A percentile compares a stretch with the other conserved stretches of the same genome.
These are phyloP conservation scores for Lepiota brunneoincarnata DNA, from an alignment of 768 basidiomycete genomes.

Conservation along the genomic window DNA sequence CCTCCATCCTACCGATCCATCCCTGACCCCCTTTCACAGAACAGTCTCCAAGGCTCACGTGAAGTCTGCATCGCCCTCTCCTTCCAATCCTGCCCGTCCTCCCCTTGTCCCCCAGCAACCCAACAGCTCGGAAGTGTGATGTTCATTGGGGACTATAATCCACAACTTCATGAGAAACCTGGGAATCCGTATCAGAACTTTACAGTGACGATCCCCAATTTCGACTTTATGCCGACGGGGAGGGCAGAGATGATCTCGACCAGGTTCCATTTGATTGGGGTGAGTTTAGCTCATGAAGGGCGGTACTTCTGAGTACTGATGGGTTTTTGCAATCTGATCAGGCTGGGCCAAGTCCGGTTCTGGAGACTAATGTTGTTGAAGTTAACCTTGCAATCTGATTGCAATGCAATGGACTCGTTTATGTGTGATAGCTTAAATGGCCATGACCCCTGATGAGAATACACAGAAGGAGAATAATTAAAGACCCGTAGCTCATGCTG, in stretches of 20 bases:
- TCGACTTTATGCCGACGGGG: conserved; percentile 17
- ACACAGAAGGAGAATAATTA: too few species aligned
- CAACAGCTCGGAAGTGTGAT: conserved; percentile 27
- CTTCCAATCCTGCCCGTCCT: conserved; percentile 22
- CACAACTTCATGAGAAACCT: conserved; percentile 16
- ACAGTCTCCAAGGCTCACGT: conserved; percentile 20
- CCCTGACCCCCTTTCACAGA: conserved; percentile 7
- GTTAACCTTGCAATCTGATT: neutral
- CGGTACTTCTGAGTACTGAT: neutral
- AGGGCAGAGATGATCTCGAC: conserved; percentile 24
- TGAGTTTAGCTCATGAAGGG: conserved; percentile 13
- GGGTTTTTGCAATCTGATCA: conserved; percentile 3
- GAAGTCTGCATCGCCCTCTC: conserved; percentile 30
- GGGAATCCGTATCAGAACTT: conserved; percentile 30
- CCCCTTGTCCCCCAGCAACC: conserved; percentile 23
- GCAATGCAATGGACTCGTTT: too few species aligned
- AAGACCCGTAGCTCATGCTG: too few species aligned
- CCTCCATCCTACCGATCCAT: neutral
- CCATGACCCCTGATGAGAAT: too few species aligned
- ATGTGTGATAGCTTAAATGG: too few species aligned
- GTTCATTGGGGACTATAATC: conserved; percentile 31
- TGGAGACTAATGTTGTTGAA: conserved; percentile 24
- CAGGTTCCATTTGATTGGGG: conserved; percentile 32
- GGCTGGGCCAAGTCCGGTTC: conserved; percentile 25
- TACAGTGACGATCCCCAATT: conserved; percentile 29